These are phyloP conservation scores for Colletotrichum caudatum DNA, from an alignment of 2,329 filamentous ascomycete species.

Conservation along the genomic window DNA sequence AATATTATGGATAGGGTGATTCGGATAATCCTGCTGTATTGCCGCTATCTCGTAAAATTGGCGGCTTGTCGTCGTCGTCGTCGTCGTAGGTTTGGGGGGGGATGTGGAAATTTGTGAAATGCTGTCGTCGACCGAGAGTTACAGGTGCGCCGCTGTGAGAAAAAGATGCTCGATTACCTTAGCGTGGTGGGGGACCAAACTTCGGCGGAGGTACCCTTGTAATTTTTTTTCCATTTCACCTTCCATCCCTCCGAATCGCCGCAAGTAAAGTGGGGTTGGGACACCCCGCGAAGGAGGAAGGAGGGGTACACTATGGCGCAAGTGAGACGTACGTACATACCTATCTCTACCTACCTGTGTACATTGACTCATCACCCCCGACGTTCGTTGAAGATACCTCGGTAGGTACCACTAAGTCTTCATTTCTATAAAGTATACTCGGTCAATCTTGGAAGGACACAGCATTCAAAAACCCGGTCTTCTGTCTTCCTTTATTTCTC, in stretches of 20 bases:
- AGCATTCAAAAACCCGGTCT: too few species aligned
- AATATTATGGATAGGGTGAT: neutral
- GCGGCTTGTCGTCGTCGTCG: neutral
- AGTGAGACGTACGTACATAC: neutral
- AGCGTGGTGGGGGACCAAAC: slow-evolving; percentile 35
- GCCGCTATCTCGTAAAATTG: neutral
- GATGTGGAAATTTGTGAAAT: slow-evolving; percentile 5
- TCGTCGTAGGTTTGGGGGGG: neutral
- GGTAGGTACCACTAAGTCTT: neutral
- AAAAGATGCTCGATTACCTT: slow-evolving; percentile 32
- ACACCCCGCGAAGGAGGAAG: slow-evolving; percentile 23
- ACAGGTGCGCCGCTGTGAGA: slow-evolving; percentile 12
- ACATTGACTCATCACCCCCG: neutral
- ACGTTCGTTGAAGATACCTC: neutral
- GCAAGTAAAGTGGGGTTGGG: slow-evolving; percentile 18
- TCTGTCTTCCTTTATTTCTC: neutral
- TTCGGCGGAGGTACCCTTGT: neutral
- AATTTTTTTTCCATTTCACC: neutral
- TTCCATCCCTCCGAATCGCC: slow-evolving; percentile 2
- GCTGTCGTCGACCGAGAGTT: slow-evolving; percentile 6
- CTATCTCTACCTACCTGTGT: neutral
- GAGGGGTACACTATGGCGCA: neutral
- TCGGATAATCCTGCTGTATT: neutral
- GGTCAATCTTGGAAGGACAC: neutral
- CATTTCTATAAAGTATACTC: neutral